A percentile compares a stretch with the other conserved stretches of the same genome.
These are phyloP conservation scores for Phytophthora cajani DNA, from an alignment of 352 stramenopile species.

Conservation along the genomic window DNA sequence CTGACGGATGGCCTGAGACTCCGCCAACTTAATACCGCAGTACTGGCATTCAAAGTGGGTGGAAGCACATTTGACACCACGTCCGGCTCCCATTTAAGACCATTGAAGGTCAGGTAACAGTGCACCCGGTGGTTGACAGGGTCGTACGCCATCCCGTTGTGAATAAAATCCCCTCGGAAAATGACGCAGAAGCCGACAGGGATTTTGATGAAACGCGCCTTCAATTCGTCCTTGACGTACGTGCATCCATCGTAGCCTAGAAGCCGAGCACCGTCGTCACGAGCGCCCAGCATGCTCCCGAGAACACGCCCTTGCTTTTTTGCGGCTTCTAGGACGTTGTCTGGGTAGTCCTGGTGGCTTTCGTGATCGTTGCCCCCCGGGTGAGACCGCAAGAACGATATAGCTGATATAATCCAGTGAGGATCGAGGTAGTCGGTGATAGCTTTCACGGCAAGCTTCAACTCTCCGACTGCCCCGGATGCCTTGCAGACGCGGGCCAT, in stretches of 20 bases:
- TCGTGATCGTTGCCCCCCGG: background rate
- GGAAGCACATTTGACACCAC: slow-evolving; percentile 4
- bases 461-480: background rate
- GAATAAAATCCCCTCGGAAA: slow-evolving; percentile 12
- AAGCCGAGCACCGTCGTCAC: background rate
- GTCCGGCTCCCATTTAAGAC: slow-evolving; percentile 12
- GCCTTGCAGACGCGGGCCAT: background rate
- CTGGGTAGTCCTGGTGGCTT: background rate
- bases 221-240: background rate
- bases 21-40: background rate
- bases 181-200: slow-evolving; percentile 3
- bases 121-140: slow-evolving; percentile 1
- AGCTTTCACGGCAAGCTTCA: background rate
- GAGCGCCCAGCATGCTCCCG: slow-evolving; percentile 1
- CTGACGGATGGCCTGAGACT: background rate
- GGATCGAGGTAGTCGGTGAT: background rate
- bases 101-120: slow-evolving; percentile 8
- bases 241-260: slow-evolving; percentile 11
- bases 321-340: background rate
- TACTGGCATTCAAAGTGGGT: background rate
- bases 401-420: background rate
- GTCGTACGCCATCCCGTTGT: slow-evolving; percentile 1
- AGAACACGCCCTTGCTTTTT: background rate
- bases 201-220: background rate
- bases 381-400: background rate